These are phyloP conservation scores for Huntiella abstrusa DNA, from an alignment of 2,329 filamentous ascomycete genomes.

Conservation along the genomic window DNA sequence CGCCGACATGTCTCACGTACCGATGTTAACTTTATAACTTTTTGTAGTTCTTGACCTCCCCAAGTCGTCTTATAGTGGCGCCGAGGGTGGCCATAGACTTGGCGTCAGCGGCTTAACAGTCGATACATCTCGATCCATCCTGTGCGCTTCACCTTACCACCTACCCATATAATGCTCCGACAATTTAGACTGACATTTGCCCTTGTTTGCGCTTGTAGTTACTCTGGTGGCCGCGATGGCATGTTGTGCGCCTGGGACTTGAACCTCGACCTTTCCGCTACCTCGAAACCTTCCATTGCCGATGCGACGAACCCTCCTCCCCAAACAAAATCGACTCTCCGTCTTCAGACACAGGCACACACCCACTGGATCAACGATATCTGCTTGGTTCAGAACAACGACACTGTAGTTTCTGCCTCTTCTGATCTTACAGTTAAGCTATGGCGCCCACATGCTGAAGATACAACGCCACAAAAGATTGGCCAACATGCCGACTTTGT, in stretches of 20 bases:
- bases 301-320: slow-evolving; percentile 19
- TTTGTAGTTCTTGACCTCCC: slow-evolving; percentile 37
- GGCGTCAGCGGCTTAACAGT: slow-evolving; percentile 90
- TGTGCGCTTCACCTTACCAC: slow-evolving; percentile 40
- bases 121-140: slow-evolving; percentile 61
- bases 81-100: slow-evolving; percentile 67
- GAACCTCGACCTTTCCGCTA: slow-evolving; percentile 42
- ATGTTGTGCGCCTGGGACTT: slow-evolving; percentile 93
- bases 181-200: slow-evolving; percentile 10
- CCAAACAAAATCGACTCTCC: slow-evolving; percentile 35
- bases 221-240: slow-evolving; percentile 88
- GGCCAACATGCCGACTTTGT: slow-evolving; percentile 92
- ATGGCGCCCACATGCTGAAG: slow-evolving; percentile 57
- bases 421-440: slow-evolving; percentile 89
- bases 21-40: neutral
- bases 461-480: slow-evolving; percentile 43
- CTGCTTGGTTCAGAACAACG: slow-evolving; percentile 56
- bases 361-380: slow-evolving; percentile 97
- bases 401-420: slow-evolving; percentile 69
- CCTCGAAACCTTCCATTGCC: slow-evolving; percentile 14
- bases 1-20: slow-evolving; percentile 4
- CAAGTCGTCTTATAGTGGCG: slow-evolving; percentile 35
- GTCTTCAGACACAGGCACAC: slow-evolving; percentile 51
- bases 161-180: neutral
- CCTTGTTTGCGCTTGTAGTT: slow-evolving; percentile 33